Percentiles rank a stretch among this genome's conserved stretches.
Evolutionary conservation across 495 filamentous ascomycete genomes (phyloP).

Genomic region (Daldinia caldariorum): DNA sequence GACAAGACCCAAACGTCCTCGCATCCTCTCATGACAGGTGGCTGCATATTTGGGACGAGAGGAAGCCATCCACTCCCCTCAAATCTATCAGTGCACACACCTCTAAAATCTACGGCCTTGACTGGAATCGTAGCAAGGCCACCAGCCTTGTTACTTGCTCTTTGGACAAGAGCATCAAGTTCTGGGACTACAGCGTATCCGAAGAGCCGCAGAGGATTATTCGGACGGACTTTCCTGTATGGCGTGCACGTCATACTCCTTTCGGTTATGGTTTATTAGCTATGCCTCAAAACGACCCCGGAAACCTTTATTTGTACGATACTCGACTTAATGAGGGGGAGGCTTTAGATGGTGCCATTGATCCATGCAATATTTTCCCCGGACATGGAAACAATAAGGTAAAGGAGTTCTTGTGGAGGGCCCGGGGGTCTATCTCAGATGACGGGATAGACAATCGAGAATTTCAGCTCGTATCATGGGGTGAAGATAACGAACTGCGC

Average conservation of each 20-base stretch:
- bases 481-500: conserved; percentile 81
- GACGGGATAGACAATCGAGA: conserved; percentile 86
- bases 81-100: conserved; percentile 86
- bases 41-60: conserved; percentile 89
- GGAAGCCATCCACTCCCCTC: conserved; percentile 80
- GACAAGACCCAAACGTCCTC: conserved; percentile 83
- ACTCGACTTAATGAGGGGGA: conserved; percentile 58
- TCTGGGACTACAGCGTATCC: conserved; percentile 82
- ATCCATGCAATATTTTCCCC: conserved; percentile 77
- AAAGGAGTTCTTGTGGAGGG: conserved; percentile 94
- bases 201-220: conserved; percentile 78
- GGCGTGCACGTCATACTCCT: conserved; percentile 92
- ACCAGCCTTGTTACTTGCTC: conserved; percentile 86
- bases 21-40: conserved; percentile 90
- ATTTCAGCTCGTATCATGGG: conserved; percentile 95
- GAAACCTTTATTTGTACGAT: conserved; percentile 87
- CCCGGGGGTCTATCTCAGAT: conserved; percentile 72
- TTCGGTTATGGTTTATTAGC: conserved; percentile 88
- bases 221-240: conserved; percentile 84
- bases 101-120: conserved; percentile 96
- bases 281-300: conserved; percentile 90
- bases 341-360: conserved; percentile 56
- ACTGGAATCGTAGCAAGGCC: conserved; percentile 84
- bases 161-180: conserved; percentile 90
- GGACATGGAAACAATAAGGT: conserved; percentile 84